Conservation (phyloP, 2,329 filamentous ascomycete genomes). For the Daldinia sp. region DNA sequence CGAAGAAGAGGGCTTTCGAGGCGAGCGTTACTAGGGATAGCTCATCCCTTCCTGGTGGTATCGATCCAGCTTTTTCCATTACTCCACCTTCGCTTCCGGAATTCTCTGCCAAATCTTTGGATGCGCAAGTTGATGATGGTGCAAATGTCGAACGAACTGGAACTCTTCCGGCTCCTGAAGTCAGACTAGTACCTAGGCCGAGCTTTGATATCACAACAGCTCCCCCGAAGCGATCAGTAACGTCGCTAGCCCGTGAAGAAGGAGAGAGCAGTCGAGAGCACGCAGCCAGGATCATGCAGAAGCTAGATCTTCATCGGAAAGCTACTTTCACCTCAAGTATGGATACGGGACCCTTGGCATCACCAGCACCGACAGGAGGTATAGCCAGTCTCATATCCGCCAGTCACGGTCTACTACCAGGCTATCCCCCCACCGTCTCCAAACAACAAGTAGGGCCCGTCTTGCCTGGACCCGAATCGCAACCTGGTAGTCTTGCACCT, state of each 20-base stretch:
- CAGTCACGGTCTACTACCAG: slow-evolving; percentile 80
- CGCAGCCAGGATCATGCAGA: slow-evolving; percentile 89
- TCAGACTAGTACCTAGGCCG: slow-evolving; percentile 61
- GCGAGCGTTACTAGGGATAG: slow-evolving; percentile 65
- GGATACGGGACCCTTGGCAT: slow-evolving; percentile 50
- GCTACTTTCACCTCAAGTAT: slow-evolving; percentile 63
- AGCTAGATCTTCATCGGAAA: slow-evolving; percentile 88
- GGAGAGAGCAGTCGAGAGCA: slow-evolving; percentile 81
- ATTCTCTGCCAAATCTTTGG: slow-evolving; percentile 82
- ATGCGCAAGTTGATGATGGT: slow-evolving; percentile 63
- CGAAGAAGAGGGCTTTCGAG: slow-evolving; percentile 91
- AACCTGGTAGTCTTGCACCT: slow-evolving; percentile 76
- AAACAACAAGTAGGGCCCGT: slow-evolving; percentile 48
- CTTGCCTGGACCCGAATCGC: slow-evolving; percentile 54
- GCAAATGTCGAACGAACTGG: slow-evolving; percentile 64
- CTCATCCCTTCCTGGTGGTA: slow-evolving; percentile 56
- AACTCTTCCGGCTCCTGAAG: slow-evolving; percentile 72
- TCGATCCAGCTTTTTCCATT: slow-evolving; percentile 88
- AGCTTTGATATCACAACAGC: slow-evolving; percentile 73
- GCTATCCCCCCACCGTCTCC: slow-evolving; percentile 51
- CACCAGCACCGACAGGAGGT: slow-evolving; percentile 62
- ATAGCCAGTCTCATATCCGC: slow-evolving; percentile 88
- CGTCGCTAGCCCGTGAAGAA: slow-evolving; percentile 68
- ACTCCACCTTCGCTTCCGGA: slow-evolving; percentile 87
- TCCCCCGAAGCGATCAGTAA: slow-evolving; percentile 64